Conservation (phyloP, 805 yeast species). For the Candida xyloterini region DNA sequence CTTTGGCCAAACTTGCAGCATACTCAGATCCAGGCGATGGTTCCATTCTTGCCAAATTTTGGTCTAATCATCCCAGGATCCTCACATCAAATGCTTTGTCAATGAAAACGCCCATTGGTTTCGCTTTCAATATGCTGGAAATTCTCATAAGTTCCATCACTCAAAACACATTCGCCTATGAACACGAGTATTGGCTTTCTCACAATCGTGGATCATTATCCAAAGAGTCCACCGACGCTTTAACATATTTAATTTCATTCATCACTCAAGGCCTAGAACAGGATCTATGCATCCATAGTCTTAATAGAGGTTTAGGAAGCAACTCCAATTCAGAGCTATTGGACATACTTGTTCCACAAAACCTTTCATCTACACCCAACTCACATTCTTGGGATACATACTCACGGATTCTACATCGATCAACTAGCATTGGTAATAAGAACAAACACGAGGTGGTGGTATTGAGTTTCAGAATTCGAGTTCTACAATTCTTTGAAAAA, state of each 20-base stretch:
- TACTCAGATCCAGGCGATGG: slow-evolving; percentile 24
- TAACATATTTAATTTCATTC: slow-evolving; percentile 23
- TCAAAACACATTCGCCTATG: slow-evolving; percentile 31
- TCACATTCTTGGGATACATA: slow-evolving; percentile 30
- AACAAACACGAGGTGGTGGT: slow-evolving; percentile 43
- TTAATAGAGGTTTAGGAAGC: slow-evolving; percentile 53
- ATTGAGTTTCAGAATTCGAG: slow-evolving; percentile 41
- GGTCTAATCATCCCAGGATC: slow-evolving; percentile 33
- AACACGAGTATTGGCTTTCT: slow-evolving; percentile 13
- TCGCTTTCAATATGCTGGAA: slow-evolving; percentile 52
- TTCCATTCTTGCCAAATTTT: slow-evolving; percentile 32
- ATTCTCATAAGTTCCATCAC: slow-evolving; percentile 44
- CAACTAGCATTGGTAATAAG: slow-evolving; percentile 19
- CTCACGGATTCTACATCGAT: slow-evolving; percentile 11
- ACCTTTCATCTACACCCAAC: slow-evolving; percentile 18
- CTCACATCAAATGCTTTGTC: slow-evolving; percentile 43
- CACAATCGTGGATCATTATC: slow-evolving; percentile 3
- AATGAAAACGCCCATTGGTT: slow-evolving; percentile 49
- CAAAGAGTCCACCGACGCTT: slow-evolving; percentile 19
- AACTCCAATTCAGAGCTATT: slow-evolving; percentile 42
- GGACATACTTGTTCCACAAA: slow-evolving; percentile 39
- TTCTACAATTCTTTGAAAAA: slow-evolving; percentile 49
- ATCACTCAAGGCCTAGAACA: slow-evolving; percentile 40
- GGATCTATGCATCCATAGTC: slow-evolving; percentile 48
- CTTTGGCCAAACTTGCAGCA: slow-evolving; percentile 32